phyloP scores from a whole-genome alignment of 192 early-diverging fungal genomes.

The Paraglomus occultum region DNA sequence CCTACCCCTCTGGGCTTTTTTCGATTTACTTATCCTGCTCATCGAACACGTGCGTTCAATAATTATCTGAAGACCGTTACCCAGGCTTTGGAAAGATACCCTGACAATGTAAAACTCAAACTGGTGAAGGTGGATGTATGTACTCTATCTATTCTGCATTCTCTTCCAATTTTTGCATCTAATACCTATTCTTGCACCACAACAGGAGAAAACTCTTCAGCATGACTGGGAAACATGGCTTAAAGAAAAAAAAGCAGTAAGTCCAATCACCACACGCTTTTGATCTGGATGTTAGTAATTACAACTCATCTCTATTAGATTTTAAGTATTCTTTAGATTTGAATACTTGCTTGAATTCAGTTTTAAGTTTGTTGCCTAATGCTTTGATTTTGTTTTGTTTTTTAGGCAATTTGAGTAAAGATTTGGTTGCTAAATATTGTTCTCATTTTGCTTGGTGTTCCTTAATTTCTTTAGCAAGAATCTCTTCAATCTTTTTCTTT shows the following conservation, averaged over 20 bases:
- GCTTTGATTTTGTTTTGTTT: too few species aligned
- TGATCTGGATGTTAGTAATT: too few species aligned
- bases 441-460: too few species aligned
- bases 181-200: conserved; percentile 16
- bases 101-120: conserved; percentile 22
- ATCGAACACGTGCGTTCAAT: conserved; percentile 23
- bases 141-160: conserved; percentile 23
- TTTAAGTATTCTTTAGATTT: too few species aligned
- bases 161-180: neutral
- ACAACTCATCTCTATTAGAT: too few species aligned
- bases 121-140: conserved; percentile 23
- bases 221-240: conserved; percentile 28
- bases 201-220: conserved; percentile 25
- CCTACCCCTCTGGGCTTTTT: conserved; percentile 26
- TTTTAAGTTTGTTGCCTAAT: too few species aligned
- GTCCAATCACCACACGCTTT: too few species aligned
- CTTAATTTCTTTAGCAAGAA: too few species aligned
- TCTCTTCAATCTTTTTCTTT: too few species aligned
- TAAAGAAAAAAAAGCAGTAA: conserved; percentile 27
- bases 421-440: too few species aligned
- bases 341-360: too few species aligned
- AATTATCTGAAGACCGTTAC: conserved; percentile 21
- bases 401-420: too few species aligned
- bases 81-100: neutral
- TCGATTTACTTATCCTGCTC: conserved; percentile 23